Evolutionary conservation across 768 basidiomycete genomes (phyloP).

Genomic region (Serpula lacrymans): DNA sequence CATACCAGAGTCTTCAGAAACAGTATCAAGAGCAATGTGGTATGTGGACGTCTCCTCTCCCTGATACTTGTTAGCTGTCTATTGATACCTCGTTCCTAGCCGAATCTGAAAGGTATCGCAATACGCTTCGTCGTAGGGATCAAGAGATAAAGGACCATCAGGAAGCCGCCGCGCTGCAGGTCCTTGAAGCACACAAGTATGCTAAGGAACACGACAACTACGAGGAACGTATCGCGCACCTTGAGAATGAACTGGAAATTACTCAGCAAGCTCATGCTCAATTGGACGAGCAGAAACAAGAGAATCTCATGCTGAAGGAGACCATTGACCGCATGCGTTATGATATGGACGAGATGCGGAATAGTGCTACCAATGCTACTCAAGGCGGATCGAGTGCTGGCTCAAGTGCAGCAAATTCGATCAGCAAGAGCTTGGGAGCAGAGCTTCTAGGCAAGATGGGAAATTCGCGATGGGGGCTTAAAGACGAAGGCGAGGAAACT

Average conservation of each 20-base stretch:
- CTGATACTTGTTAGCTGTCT: not conserved
- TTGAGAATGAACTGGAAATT: constrained; percentile 69
- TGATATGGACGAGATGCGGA: constrained; percentile 90
- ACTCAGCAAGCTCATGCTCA: constrained; percentile 71
- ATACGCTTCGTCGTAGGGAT: constrained; percentile 71
- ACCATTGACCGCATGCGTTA: constrained; percentile 94
- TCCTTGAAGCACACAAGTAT: constrained; percentile 66
- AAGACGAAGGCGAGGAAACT: constrained; percentile 36
- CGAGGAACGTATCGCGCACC: constrained; percentile 63
- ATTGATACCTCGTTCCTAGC: constrained; percentile 33
- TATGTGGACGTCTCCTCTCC: constrained; percentile 33
- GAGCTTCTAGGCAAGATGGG: constrained; percentile 67
- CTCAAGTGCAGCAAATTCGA: constrained; percentile 49
- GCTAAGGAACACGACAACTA: constrained; percentile 63
- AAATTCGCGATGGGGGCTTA: constrained; percentile 34
- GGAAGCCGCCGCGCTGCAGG: constrained; percentile 56
- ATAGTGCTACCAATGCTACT: constrained; percentile 35
- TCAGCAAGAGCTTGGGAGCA: constrained; percentile 74
- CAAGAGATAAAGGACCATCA: constrained; percentile 63
- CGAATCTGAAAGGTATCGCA: constrained; percentile 75
- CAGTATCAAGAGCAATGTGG: constrained; percentile 89
- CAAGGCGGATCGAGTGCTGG: constrained; percentile 36
- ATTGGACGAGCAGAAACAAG: constrained; percentile 91
- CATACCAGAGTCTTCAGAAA: constrained; percentile 75
- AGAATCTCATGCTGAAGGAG: constrained; percentile 90